phyloP scores from a whole-genome alignment of 805 yeast species.

The Suhomyces kilbournensis region DNA sequence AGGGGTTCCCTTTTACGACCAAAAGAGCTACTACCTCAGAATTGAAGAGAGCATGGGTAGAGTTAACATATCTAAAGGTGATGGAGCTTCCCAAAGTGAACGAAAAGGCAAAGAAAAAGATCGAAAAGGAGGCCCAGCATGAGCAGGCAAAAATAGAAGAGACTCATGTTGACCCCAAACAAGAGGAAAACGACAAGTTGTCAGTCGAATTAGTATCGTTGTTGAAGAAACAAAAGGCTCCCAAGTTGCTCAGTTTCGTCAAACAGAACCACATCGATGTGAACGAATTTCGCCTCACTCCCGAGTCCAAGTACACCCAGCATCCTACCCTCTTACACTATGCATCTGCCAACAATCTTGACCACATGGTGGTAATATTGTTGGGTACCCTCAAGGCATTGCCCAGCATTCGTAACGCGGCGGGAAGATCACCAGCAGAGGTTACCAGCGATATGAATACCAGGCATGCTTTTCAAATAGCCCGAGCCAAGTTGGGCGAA shows the following conservation, averaged over 20 bases:
- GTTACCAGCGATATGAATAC: slow-evolving; percentile 48
- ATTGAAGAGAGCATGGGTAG: slow-evolving; percentile 79
- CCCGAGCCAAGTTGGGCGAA: slow-evolving; percentile 70
- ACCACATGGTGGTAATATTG: slow-evolving; percentile 64
- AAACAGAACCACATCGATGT: slow-evolving; percentile 53
- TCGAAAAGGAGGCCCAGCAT: slow-evolving; percentile 5
- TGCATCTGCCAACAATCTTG: slow-evolving; percentile 65
- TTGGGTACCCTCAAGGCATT: slow-evolving; percentile 65
- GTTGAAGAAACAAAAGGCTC: slow-evolving; percentile 73
- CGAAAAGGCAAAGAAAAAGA: slow-evolving; percentile 20
- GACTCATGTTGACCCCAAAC: slow-evolving; percentile 24
- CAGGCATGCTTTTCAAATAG: slow-evolving; percentile 60
- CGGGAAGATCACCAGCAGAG: slow-evolving; percentile 69
- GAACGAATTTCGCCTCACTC: slow-evolving; percentile 50
- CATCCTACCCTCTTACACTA: slow-evolving; percentile 78
- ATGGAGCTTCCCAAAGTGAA: slow-evolving; percentile 52
- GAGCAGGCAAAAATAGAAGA: background rate
- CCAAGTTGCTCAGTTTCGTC: slow-evolving; percentile 62
- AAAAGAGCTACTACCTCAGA: slow-evolving; percentile 81
- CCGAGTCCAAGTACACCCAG: slow-evolving; percentile 47
- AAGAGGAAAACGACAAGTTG: slow-evolving; percentile 41
- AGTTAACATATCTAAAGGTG: slow-evolving; percentile 58
- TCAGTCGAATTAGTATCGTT: slow-evolving; percentile 57
- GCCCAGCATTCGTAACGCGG: slow-evolving; percentile 53
- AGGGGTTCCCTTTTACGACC: slow-evolving; percentile 83